A percentile compares a stretch with the other conserved stretches of the same genome.
Evolutionary conservation across 805 yeast species (phyloP).

Genomic region (Naumovozyma dairenensis): DNA sequence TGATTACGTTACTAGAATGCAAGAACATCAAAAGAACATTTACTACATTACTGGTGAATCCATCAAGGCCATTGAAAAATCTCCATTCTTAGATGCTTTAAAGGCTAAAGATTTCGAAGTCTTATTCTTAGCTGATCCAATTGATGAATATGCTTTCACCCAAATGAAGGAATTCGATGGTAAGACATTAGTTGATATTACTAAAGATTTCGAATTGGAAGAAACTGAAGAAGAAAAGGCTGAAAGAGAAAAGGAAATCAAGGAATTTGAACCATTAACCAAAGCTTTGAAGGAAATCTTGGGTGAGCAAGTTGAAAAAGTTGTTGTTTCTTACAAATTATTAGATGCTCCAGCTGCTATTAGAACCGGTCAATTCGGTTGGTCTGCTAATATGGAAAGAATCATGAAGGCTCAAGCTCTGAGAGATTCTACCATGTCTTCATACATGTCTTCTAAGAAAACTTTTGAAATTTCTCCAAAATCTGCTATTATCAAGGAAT

Average conservation of each 20-base stretch:
- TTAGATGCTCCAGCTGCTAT: constrained; percentile 99
- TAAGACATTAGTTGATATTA: constrained; percentile 96
- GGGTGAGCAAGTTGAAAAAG: constrained; percentile 99
- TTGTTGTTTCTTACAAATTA: constrained; percentile 93
- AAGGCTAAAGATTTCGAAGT: constrained; percentile 98
- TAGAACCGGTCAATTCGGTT: constrained; percentile 99
- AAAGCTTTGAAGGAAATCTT: constrained; percentile 92
- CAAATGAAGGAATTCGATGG: constrained; percentile 99
- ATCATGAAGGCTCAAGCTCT: constrained; percentile 99
- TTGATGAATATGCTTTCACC: constrained; percentile 98
- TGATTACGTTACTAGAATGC: constrained; percentile 99
- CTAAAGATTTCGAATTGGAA: constrained; percentile 97
- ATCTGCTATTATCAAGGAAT: constrained; percentile 90
- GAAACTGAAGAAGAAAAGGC: constrained; percentile 98
- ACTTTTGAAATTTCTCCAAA: constrained; percentile 97
- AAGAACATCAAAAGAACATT: constrained; percentile 98
- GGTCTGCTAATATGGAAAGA: constrained; percentile 99
- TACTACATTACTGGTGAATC: constrained; percentile 99
- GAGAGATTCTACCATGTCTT: constrained; percentile 96
- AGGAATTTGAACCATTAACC: constrained; percentile 87
- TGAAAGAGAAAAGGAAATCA: constrained; percentile 84
- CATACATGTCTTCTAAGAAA: constrained; percentile 99
- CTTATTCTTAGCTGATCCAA: constrained; percentile 95
- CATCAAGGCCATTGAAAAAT: constrained; percentile 92
- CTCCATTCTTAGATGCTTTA: constrained; percentile 98